phyloP scores from a whole-genome alignment of 805 yeast genomes.

The Lipomyces sp. region DNA sequence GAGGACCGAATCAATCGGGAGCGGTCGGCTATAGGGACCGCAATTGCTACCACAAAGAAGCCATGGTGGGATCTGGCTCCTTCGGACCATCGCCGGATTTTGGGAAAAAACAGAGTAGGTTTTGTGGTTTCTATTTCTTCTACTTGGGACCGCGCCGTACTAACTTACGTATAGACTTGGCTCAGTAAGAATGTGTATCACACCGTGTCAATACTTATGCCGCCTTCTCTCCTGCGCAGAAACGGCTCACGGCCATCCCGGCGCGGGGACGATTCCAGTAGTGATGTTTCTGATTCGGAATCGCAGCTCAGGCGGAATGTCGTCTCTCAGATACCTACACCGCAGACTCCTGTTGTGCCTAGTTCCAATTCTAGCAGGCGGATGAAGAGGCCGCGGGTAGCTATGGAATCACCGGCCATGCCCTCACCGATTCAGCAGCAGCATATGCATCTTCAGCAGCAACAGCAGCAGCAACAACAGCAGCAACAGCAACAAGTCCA shows the following conservation, averaged over 20 bases:
- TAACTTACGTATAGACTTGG: slow-evolving; percentile 23
- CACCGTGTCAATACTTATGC: slow-evolving; percentile 20
- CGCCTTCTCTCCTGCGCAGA: slow-evolving; percentile 19
- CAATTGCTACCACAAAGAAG: slow-evolving; percentile 9
- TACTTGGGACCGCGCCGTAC: too few species aligned
- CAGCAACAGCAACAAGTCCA: slow-evolving; percentile 1
- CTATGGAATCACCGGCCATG: neutral
- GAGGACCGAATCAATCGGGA: slow-evolving; percentile 21
- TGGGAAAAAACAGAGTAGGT: slow-evolving; percentile 23
- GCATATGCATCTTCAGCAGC: neutral
- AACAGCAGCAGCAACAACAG: neutral
- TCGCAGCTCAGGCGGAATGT: neutral
- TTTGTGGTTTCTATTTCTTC: neutral
- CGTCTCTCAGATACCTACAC: too few species aligned
- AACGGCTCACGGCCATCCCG: slow-evolving; percentile 22
- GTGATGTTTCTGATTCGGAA: slow-evolving; percentile 15
- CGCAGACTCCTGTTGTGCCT: too few species aligned
- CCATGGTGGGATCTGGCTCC: slow-evolving; percentile 29
- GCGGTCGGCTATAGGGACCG: slow-evolving; percentile 11
- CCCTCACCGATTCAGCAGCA: neutral
- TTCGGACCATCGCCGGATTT: slow-evolving; percentile 21
- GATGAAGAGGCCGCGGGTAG: neutral
- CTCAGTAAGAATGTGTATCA: slow-evolving; percentile 16
- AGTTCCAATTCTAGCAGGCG: too few species aligned
- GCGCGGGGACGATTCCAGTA: slow-evolving; percentile 5